Conservation (phyloP, 768 basidiomycete species). For the Pleurotus platypus region DNA sequence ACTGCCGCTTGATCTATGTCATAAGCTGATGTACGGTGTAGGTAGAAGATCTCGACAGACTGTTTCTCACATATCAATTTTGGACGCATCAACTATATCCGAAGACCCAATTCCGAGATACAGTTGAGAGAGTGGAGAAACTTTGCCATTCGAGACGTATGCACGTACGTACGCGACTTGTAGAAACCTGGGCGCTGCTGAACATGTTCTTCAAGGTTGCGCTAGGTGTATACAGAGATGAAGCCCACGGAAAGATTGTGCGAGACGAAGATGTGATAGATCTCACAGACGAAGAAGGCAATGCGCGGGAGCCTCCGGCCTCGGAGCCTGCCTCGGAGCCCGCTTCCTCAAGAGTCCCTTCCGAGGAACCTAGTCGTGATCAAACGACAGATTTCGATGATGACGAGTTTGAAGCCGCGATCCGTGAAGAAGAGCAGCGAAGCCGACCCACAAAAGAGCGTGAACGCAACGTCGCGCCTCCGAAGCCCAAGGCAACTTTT, state of each 20-base stretch:
- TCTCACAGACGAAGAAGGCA: conserved; percentile 23
- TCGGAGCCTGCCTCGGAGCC: conserved; percentile 16
- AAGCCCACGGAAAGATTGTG: conserved; percentile 37
- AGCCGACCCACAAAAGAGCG: conserved; percentile 13
- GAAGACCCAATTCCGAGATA: conserved; percentile 83
- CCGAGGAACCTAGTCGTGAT: conserved; percentile 27
- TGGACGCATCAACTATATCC: conserved; percentile 96
- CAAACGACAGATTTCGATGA: conserved; percentile 21
- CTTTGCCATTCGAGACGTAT: conserved; percentile 83
- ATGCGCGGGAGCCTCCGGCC: conserved; percentile 16
- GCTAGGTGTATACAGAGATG: conserved; percentile 76
- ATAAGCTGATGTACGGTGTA: conserved; percentile 23
- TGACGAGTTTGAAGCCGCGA: conserved; percentile 46
- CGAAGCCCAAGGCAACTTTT: conserved; percentile 1
- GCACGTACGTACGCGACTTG: conserved; percentile 52
- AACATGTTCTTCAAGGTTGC: conserved; percentile 43
- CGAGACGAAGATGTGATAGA: conserved; percentile 16
- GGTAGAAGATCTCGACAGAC: conserved; percentile 76
- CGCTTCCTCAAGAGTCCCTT: conserved; percentile 30
- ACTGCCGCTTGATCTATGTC: background rate
- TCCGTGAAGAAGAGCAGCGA: conserved; percentile 41
- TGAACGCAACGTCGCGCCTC: background rate
- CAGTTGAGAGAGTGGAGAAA: conserved; percentile 81
- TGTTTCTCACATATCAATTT: conserved; percentile 85
- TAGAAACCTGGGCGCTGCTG: conserved; percentile 6